Percentiles rank a stretch among this genome's conserved stretches.
Evolutionary conservation across 2,329 filamentous ascomycete species (phyloP).

Genomic region (Fusarium globosum): DNA sequence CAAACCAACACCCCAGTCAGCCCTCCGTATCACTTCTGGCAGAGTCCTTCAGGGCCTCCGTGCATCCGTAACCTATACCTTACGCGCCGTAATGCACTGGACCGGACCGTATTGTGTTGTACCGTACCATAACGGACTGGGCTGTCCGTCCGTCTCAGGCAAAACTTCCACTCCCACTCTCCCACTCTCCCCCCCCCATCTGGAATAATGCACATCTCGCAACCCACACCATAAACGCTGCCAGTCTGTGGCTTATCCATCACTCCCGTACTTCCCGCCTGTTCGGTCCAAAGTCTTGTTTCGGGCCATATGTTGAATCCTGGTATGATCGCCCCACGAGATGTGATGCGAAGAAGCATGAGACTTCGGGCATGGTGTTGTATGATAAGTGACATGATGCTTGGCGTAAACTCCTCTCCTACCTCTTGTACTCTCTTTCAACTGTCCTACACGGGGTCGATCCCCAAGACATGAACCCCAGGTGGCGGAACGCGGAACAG

Average conservation of each 20-base stretch:
- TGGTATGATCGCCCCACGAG: constrained; percentile 30
- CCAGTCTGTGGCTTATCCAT: not conserved
- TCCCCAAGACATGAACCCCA: constrained; percentile 5
- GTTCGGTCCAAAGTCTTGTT: not conserved
- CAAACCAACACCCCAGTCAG: constrained; percentile 10
- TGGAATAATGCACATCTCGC: constrained; percentile 27
- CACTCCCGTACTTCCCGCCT: not conserved
- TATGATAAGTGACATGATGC: not conserved
- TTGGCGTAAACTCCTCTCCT: not conserved
- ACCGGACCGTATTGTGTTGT: not conserved
- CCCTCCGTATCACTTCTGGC: not conserved
- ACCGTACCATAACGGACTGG: not conserved
- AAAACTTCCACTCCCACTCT: not conserved
- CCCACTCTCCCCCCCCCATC: not conserved
- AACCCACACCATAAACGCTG: constrained; percentile 11
- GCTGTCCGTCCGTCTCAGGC: not conserved
- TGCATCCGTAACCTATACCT: not conserved
- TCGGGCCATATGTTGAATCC: constrained; percentile 7
- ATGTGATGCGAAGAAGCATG: not conserved
- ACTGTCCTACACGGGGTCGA: constrained; percentile 6
- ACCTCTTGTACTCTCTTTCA: not conserved
- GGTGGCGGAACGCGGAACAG: constrained; percentile 11
- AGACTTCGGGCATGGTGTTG: not conserved
- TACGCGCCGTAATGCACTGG: not conserved
- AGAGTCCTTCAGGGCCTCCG: not conserved